Evolutionary conservation across 2,329 filamentous ascomycete genomes (phyloP), one percentile per base, ranked within the genome.

Genomic region (Ophiostoma triangulosporum): DNA sequence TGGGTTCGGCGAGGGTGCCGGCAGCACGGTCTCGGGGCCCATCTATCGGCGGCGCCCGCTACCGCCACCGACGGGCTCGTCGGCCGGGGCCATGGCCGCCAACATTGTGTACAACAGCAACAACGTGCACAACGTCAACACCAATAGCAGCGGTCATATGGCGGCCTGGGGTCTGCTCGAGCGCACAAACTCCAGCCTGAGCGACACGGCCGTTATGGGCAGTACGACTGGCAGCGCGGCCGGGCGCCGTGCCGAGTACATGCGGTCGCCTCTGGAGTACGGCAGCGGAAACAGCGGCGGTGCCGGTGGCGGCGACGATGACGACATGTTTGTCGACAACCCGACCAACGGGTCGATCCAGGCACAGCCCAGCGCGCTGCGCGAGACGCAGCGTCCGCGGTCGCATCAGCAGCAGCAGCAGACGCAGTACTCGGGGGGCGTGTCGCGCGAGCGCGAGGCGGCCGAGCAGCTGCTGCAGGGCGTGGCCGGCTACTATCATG

Each of bases 1-100:
- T 9, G 91, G 86, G 0, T 96, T 96, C 61, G 91, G 91, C 50
- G 90, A 96, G 66, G 91, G 90, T 32, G 90, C 91, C 9, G 87
- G 84, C 60, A 88, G 85, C 65, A 88, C 88, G 5, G 83, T 90
- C 54, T 88, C 83, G 56, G 88, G 88, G 0, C 87, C 87, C 36
- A 85, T 86, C 64, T 77, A 86, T 69, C 72, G 78, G 65, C 69
- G 76, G 56, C 65, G 76, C 48, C 66, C 71, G 50, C 67, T 68
- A 58, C 73, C 71, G 59, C 48, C 43, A 7, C 22, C 48, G 5
- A 22, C 40, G 2, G 29, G 29, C 11, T 46, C 51, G 60, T 56
- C 64, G 50, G 60, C 60, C 6, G 68, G 54, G 62, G 64, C 58
- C 62, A 68, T 57, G 57, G 61, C 36, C 2, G 50, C 48, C 24